Evolutionary conservation across 106 monocot species (phyloP), one percentile per base, ranked within the genome.

Genomic region (Allium sativum): DNA sequence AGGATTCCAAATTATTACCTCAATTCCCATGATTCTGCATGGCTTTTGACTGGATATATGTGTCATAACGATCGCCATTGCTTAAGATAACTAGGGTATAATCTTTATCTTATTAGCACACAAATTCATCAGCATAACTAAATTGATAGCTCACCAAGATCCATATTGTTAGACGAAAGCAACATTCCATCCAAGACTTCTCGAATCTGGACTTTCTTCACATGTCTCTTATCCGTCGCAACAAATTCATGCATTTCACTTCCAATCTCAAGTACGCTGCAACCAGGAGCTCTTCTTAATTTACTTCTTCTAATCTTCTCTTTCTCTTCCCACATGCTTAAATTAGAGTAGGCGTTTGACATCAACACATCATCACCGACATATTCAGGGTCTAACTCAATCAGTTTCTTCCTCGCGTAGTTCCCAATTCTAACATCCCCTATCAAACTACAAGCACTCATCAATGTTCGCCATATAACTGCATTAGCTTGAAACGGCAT

Each of bases 391-490:
- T 71, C 62, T 63, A 71, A 43, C 20, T 62, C 55, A 18, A 71
- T 15, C 44, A 71, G 52, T 18, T 22, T 63, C 15, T 14, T 45
- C 16, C 44, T 44, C 1, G 62, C 55, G 0, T 2, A n/a, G 6
- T 44, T 19, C 14, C 18, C 55, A 19, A 71, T 53, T 0, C 55
- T 46, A 3, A 45, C 48, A 63, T 71, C 11, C 1, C 55, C 71
- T 15, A 51, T 53, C 8, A 68, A 21, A 17, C 65, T 51, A 15
- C 65, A 64, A 0, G 56, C 76, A 22, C 58, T 61, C 13, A 76
- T 64, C 51, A 76, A 48, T 11, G 69, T 64, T 15, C 70, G 48
- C 76, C 76, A 76, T 57, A 76, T 52, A 16, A 70, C 64, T 7
- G 19, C 57, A 18, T 76, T 64, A 21, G 65, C 58, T 56, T 52